A percentile compares a stretch with the other conserved stretches of the same genome.
Evolutionary conservation across 495 filamentous ascomycete species (phyloP).

Genomic region (Talaromyces trachyspermus): DNA sequence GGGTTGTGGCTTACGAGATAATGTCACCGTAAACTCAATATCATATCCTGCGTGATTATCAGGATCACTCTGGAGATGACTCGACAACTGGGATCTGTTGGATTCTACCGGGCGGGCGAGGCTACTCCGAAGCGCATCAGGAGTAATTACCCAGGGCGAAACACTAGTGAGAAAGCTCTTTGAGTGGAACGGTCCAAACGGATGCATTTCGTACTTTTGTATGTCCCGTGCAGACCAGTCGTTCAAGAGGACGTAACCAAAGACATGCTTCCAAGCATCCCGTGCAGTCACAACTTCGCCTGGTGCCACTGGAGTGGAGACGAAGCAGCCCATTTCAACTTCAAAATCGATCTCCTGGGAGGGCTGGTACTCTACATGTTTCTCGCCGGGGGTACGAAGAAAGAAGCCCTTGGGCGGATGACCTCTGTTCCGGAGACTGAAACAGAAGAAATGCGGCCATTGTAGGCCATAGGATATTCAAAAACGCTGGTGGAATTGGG

Average conservation of each 20-base stretch:
- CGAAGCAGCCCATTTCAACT: slow-evolving; percentile 72
- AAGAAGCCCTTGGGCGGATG: slow-evolving; percentile 70
- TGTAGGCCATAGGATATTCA: slow-evolving; percentile 5
- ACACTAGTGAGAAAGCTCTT: slow-evolving; percentile 86
- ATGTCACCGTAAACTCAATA: not conserved
- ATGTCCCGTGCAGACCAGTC: slow-evolving; percentile 56
- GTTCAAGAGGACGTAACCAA: slow-evolving; percentile 79
- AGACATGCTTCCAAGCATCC: slow-evolving; percentile 63
- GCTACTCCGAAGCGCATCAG: slow-evolving; percentile 52
- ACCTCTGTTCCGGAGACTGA: slow-evolving; percentile 66
- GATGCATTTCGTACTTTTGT: slow-evolving; percentile 29
- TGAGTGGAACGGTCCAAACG: slow-evolving; percentile 39
- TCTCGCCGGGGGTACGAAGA: slow-evolving; percentile 21
- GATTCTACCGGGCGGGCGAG: not conserved
- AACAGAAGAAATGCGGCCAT: slow-evolving; percentile 61
- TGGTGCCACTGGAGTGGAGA: slow-evolving; percentile 37
- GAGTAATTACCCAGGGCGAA: slow-evolving; percentile 73
- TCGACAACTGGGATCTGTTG: not conserved
- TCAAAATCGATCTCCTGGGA: slow-evolving; percentile 68
- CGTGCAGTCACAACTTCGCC: slow-evolving; percentile 17
- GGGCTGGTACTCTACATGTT: slow-evolving; percentile 38
- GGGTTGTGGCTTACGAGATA: not conserved
- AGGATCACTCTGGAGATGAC: not conserved
- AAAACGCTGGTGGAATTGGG: not conserved
- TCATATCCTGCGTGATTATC: not conserved